Conservation (phyloP, 2,329 filamentous ascomycete genomes). For the Talaromyces sp. region DNA sequence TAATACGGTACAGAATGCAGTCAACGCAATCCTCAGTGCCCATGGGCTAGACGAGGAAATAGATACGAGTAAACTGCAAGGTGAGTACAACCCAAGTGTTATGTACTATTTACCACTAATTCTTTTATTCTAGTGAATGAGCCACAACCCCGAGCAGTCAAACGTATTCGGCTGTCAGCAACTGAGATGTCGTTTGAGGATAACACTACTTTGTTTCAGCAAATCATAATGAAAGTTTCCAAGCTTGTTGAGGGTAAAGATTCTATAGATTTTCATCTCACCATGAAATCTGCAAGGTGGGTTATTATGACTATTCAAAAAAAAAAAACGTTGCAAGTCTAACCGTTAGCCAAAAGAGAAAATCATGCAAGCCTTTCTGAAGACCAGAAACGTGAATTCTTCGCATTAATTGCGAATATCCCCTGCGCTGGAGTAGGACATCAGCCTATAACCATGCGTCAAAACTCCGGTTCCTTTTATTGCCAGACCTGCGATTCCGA, state of each 20-base stretch:
- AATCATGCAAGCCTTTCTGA: constrained; percentile 48
- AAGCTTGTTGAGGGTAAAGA: constrained; percentile 31
- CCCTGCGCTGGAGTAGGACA: constrained; percentile 53
- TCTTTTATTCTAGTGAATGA: constrained; percentile 1
- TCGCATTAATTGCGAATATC: constrained; percentile 54
- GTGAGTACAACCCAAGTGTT: neutral
- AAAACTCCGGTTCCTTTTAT: constrained; percentile 19
- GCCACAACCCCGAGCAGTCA: constrained; percentile 22
- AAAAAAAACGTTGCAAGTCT: neutral
- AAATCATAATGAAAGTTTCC: constrained; percentile 30
- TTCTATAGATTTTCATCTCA: constrained; percentile 2
- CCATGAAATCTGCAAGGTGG: constrained; percentile 2
- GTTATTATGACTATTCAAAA: neutral
- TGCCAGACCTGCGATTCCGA: constrained; percentile 37
- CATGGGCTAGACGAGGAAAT: neutral
- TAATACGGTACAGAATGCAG: neutral
- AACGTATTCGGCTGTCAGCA: constrained; percentile 30
- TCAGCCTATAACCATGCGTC: constrained; percentile 29
- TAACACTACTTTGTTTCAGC: constrained; percentile 20
- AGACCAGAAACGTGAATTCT: constrained; percentile 47
- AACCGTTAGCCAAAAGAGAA: constrained; percentile 19
- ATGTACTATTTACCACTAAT: neutral
- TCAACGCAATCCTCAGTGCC: neutral
- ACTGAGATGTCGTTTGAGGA: constrained; percentile 17
- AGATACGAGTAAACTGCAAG: neutral